These are phyloP conservation scores for Hibiscus syriacus DNA, from an alignment of 345 rosid species.

Conservation along the genomic window DNA sequence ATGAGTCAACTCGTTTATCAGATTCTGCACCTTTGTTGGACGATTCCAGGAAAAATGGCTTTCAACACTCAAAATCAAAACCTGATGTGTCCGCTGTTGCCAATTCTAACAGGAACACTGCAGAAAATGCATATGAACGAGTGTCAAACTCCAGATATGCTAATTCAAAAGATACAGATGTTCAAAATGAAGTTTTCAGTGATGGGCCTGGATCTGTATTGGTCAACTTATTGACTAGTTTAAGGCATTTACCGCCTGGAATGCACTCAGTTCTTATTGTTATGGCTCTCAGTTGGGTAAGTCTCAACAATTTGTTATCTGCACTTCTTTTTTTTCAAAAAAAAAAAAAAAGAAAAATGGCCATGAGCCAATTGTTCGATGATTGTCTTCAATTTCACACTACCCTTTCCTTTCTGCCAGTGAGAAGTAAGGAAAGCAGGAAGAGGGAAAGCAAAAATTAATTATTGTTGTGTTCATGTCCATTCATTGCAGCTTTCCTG, in stretches of 20 bases:
- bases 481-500: slow-evolving; percentile 97
- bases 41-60: slow-evolving; percentile 38
- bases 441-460: too few relatives aligned
- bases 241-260: slow-evolving; percentile 87
- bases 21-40: slow-evolving; percentile 86
- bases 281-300: slow-evolving; percentile 97
- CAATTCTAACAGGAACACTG: slow-evolving; percentile 27
- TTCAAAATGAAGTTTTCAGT: slow-evolving; percentile 38
- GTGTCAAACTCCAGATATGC: slow-evolving; percentile 26
- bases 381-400: too few relatives aligned
- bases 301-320: too few relatives aligned
- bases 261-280: slow-evolving; percentile 91
- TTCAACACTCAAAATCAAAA: slow-evolving; percentile 38
- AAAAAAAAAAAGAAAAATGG: too few relatives aligned
- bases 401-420: background rate
- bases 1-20: slow-evolving; percentile 31
- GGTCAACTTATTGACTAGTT: slow-evolving; percentile 87
- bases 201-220: slow-evolving; percentile 91
- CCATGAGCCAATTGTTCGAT: too few relatives aligned
- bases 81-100: slow-evolving; percentile 19
- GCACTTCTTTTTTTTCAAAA: too few relatives aligned
- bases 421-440: background rate
- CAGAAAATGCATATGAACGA: slow-evolving; percentile 29
- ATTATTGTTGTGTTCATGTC: too few relatives aligned
- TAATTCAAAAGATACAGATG: slow-evolving; percentile 28